Evolutionary conservation across 164 flowering plant genomes (phyloP).

Genomic region (Umbellularia californica): DNA sequence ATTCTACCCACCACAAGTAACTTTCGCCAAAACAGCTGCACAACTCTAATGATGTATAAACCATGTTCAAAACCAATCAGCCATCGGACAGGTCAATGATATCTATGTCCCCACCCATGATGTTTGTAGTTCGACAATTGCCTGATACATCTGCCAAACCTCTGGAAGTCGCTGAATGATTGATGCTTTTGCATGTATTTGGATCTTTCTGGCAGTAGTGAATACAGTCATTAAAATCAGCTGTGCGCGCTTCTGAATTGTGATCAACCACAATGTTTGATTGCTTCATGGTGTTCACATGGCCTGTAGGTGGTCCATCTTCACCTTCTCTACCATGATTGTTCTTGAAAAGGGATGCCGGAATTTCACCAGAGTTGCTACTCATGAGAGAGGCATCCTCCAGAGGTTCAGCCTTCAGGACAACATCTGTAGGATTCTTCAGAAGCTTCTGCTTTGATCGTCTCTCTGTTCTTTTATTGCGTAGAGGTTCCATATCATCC

Average conservation of each 20-base stretch:
- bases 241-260: not conserved
- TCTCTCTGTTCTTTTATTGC: slow-evolving; percentile 13
- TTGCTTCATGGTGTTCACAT: not conserved
- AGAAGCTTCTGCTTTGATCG: slow-evolving; percentile 6
- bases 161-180: not conserved
- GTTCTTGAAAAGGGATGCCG: not conserved
- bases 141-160: not conserved
- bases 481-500: slow-evolving; percentile 8
- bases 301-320: not conserved
- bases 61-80: not conserved
- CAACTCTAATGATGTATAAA: no score
- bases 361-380: not conserved
- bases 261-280: not conserved
- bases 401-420: not conserved
- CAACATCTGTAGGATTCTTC: slow-evolving; percentile 3
- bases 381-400: not conserved
- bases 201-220: not conserved
- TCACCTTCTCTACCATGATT: not conserved
- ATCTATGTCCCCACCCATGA: not conserved
- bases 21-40: no score
- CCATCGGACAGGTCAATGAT: not conserved
- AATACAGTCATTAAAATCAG: not conserved
- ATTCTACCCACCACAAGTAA: no score
- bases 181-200: not conserved
- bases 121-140: not conserved